These are phyloP conservation scores for Boechera retrofracta DNA, from an alignment of 345 rosid genomes.

Conservation along the genomic window DNA sequence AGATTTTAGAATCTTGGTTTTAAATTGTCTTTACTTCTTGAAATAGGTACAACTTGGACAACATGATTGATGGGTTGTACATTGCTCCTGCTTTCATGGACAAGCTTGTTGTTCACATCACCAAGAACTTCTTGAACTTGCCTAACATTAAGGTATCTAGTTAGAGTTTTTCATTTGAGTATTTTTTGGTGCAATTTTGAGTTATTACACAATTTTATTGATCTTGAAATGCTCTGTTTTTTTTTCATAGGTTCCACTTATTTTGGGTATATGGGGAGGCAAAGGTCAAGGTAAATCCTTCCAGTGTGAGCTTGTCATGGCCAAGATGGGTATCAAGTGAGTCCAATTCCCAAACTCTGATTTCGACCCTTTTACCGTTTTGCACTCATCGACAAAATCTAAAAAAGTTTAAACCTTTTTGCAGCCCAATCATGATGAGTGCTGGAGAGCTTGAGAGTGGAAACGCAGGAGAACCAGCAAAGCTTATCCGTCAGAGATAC, in stretches of 20 bases:
- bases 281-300: slow-evolving; percentile 99
- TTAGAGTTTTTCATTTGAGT: background rate
- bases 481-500: slow-evolving; percentile 97
- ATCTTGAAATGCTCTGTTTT: slow-evolving; percentile 27
- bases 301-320: slow-evolving; percentile 96
- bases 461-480: slow-evolving; percentile 93
- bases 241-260: slow-evolving; percentile 73
- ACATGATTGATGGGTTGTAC: slow-evolving; percentile 81
- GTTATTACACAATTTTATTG: slow-evolving; percentile 1
- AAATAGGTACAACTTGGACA: slow-evolving; percentile 75
- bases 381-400: background rate
- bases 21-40: background rate
- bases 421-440: slow-evolving; percentile 99
- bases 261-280: slow-evolving; percentile 99
- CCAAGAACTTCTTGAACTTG: slow-evolving; percentile 92
- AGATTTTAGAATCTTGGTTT: background rate
- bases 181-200: slow-evolving; percentile 2
- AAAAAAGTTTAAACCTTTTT: background rate
- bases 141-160: slow-evolving; percentile 87
- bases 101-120: slow-evolving; percentile 92
- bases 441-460: slow-evolving; percentile 99
- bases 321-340: slow-evolving; percentile 99
- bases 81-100: slow-evolving; percentile 99
- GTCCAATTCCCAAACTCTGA: slow-evolving; percentile 28
- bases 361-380: background rate